phyloP scores from a whole-genome alignment of 805 yeast genomes.

The Candida nanaspora region DNA sequence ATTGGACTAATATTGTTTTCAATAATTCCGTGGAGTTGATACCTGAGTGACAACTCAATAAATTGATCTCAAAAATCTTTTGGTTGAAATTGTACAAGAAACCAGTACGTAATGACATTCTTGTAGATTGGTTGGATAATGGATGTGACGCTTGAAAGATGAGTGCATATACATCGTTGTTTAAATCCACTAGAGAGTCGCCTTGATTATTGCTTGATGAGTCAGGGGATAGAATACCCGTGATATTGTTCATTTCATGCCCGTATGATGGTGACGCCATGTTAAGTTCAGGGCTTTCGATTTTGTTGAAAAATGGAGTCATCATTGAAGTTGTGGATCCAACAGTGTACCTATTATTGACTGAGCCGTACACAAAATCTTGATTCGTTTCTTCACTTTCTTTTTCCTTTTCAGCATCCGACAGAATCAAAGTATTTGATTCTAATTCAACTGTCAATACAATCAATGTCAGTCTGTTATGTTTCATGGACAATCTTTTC shows the following conservation, averaged over 20 bases:
- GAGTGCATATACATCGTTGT: conserved; percentile 47
- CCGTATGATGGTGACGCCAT: conserved; percentile 15
- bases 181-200: conserved; percentile 33
- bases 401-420: conserved; percentile 11
- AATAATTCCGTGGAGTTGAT: conserved; percentile 50
- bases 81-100: conserved; percentile 40
- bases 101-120: conserved; percentile 67
- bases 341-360: conserved; percentile 13
- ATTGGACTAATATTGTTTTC: conserved; percentile 51
- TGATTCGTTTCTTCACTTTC: conserved; percentile 10
- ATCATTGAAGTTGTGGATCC: conserved; percentile 18
- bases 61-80: conserved; percentile 49
- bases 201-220: background rate
- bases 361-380: conserved; percentile 2
- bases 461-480: conserved; percentile 50
- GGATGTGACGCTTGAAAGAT: conserved; percentile 58
- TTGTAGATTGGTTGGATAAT: conserved; percentile 59
- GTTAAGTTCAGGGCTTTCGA: conserved; percentile 22
- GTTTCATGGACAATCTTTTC: conserved; percentile 61
- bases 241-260: conserved; percentile 3
- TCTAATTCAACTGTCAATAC: conserved; percentile 62
- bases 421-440: conserved; percentile 36
- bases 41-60: conserved; percentile 67
- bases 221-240: conserved; percentile 4
- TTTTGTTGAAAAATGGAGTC: conserved; percentile 2